These are phyloP conservation scores for Cydonia oblonga DNA, from an alignment of 331 rosid species.

Conservation along the genomic window DNA sequence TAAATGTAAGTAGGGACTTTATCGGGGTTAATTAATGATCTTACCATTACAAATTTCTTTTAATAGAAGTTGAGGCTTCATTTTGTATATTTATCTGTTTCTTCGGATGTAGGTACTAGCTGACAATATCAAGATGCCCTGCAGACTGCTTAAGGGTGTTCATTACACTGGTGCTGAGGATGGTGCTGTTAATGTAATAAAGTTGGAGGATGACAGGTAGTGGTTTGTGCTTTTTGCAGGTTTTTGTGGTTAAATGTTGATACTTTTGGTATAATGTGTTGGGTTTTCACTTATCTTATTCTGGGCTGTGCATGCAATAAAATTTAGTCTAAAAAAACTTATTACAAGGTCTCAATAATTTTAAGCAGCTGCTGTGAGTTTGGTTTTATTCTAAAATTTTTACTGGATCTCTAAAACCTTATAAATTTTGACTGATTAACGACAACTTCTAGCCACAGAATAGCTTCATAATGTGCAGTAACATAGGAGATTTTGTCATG, in stretches of 20 bases:
- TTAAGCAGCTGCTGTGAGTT: background rate
- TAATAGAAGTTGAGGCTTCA: background rate
- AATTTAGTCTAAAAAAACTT: background rate
- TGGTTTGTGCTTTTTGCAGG: conserved; percentile 11
- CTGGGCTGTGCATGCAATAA: background rate
- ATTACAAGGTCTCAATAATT: background rate
- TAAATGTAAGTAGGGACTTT: background rate
- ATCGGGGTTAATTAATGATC: background rate
- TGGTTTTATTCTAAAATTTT: background rate
- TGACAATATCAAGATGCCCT: conserved; percentile 85
- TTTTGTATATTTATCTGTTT: conserved; percentile 17
- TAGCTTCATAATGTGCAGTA: background rate
- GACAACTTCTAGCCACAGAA: background rate
- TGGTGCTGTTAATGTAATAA: conserved; percentile 84
- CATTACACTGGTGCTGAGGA: conserved; percentile 98
- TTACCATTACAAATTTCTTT: background rate
- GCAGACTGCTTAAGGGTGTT: conserved; percentile 92
- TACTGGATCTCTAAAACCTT: background rate
- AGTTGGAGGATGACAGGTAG: conserved; percentile 93
- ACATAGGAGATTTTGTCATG: background rate
- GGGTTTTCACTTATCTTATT: background rate
- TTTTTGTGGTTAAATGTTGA: conserved; percentile 3
- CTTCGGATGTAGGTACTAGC: conserved; percentile 71
- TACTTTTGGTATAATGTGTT: background rate
- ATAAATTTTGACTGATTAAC: background rate